phyloP scores from a whole-genome alignment of 306 rosid species.

The Ormosia emarginata region DNA sequence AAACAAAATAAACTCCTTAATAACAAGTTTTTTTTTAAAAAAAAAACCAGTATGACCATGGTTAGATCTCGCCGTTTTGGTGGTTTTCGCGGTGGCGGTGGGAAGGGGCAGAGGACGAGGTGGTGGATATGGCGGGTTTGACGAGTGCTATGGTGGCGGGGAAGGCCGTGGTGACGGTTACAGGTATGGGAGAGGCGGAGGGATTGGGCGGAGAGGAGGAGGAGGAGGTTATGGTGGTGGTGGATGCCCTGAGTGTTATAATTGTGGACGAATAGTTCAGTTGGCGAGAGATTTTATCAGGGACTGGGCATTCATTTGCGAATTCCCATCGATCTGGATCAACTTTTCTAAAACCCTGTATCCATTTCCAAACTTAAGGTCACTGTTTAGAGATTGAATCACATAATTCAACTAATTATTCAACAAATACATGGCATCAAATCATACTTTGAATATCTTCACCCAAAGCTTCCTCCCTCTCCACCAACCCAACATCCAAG shows the following conservation, averaged over 20 bases:
- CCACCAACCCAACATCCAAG: no score
- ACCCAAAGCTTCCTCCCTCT: no score
- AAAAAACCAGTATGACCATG: no score
- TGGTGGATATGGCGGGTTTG: constrained; percentile 22
- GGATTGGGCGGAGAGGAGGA: constrained; percentile 15
- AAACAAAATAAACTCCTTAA: no score
- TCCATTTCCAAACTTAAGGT: background rate
- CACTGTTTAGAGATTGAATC: background rate
- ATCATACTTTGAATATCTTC: no score
- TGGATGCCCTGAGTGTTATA: constrained; percentile 58
- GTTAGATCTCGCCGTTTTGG: constrained; percentile 36
- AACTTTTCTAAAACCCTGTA: constrained; percentile 87
- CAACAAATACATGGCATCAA: background rate
- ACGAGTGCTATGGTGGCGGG: constrained; percentile 26
- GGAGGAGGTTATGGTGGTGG: background rate
- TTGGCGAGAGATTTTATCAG: constrained; percentile 53
- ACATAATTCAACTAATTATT: background rate
- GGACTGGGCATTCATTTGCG: constrained; percentile 62
- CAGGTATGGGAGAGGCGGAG: constrained; percentile 21
- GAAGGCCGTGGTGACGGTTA: constrained; percentile 20
- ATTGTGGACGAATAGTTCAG: constrained; percentile 67
- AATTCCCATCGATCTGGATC: constrained; percentile 98
- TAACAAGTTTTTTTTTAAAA: no score
- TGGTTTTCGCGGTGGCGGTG: constrained; percentile 17
- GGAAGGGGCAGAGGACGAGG: constrained; percentile 44